These are phyloP conservation scores for Penicillium olsonii DNA, from an alignment of 2,329 filamentous ascomycete species.

Conservation along the genomic window DNA sequence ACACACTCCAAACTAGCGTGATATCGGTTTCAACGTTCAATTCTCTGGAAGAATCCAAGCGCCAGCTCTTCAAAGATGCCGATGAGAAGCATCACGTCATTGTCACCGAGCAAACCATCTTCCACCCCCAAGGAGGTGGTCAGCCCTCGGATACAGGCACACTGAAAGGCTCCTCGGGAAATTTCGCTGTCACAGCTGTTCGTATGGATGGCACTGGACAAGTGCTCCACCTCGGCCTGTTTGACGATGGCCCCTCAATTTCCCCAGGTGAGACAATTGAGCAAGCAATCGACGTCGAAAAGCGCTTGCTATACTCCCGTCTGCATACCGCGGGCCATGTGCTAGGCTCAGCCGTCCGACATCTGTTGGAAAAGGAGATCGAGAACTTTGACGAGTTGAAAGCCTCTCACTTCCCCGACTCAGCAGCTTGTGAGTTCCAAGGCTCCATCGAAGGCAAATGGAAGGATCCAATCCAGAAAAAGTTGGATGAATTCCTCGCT, in stretches of 20 bases:
- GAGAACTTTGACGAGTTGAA: constrained; percentile 65
- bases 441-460: constrained; percentile 66
- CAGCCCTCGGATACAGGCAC: constrained; percentile 69
- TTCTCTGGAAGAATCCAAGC: constrained; percentile 54
- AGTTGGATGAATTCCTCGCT: constrained; percentile 60
- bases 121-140: constrained; percentile 73
- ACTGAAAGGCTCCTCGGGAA: constrained; percentile 45
- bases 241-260: constrained; percentile 34
- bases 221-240: constrained; percentile 68
- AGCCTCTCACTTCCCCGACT: constrained; percentile 70
- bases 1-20: constrained; percentile 48
- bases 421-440: constrained; percentile 67
- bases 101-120: constrained; percentile 67
- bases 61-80: constrained; percentile 60
- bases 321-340: constrained; percentile 75
- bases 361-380: constrained; percentile 56
- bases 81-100: constrained; percentile 57
- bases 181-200: constrained; percentile 60
- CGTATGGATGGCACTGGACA: constrained; percentile 58
- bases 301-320: constrained; percentile 64
- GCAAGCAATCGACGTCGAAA: constrained; percentile 62
- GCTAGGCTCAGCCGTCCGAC: constrained; percentile 66
- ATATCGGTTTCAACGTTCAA: constrained; percentile 53
- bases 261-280: constrained; percentile 46
- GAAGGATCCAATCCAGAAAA: constrained; percentile 63